phyloP scores from a whole-genome alignment of 805 yeast species.

The Kodamaea kakaduensis region DNA sequence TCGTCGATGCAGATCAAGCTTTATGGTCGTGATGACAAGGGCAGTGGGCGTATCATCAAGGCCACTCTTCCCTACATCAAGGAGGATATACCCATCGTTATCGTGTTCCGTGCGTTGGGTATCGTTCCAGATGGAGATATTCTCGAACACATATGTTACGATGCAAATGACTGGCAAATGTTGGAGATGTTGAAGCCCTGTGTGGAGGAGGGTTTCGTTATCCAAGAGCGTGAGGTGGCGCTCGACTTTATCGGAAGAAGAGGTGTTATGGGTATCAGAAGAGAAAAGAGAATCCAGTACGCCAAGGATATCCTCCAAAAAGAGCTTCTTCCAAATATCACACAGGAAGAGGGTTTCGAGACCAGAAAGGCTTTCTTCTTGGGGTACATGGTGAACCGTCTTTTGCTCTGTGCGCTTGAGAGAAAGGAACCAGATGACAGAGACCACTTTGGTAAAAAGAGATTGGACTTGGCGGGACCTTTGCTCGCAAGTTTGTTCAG shows the following conservation, averaged over 20 bases:
- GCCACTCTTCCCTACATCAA: slow-evolving; percentile 96
- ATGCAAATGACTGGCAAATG: slow-evolving; percentile 99
- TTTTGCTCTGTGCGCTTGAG: slow-evolving; percentile 91
- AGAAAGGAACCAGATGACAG: slow-evolving; percentile 98
- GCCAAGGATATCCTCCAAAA: slow-evolving; percentile 96
- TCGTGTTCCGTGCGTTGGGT: slow-evolving; percentile 96
- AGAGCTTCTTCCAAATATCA: slow-evolving; percentile 94
- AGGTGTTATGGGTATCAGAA: slow-evolving; percentile 92
- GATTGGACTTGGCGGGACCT: slow-evolving; percentile 98
- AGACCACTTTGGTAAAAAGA: slow-evolving; percentile 98
- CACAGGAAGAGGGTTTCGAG: slow-evolving; percentile 96
- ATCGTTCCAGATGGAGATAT: slow-evolving; percentile 99
- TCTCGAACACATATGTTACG: slow-evolving; percentile 96
- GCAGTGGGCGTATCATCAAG: slow-evolving; percentile 78
- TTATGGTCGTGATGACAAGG: slow-evolving; percentile 74
- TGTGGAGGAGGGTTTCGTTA: slow-evolving; percentile 97
- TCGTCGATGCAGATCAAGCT: slow-evolving; percentile 92
- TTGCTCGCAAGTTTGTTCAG: slow-evolving; percentile 92
- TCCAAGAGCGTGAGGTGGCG: slow-evolving; percentile 97
- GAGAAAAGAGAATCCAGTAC: slow-evolving; percentile 97
- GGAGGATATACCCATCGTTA: slow-evolving; percentile 94
- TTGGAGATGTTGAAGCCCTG: slow-evolving; percentile 98
- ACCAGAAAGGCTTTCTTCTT: slow-evolving; percentile 94
- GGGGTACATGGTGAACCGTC: slow-evolving; percentile 96
- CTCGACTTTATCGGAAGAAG: slow-evolving; percentile 97